Evolutionary conservation across 2,329 filamentous ascomycete genomes (phyloP).

Genomic region (Penicillium sp.): DNA sequence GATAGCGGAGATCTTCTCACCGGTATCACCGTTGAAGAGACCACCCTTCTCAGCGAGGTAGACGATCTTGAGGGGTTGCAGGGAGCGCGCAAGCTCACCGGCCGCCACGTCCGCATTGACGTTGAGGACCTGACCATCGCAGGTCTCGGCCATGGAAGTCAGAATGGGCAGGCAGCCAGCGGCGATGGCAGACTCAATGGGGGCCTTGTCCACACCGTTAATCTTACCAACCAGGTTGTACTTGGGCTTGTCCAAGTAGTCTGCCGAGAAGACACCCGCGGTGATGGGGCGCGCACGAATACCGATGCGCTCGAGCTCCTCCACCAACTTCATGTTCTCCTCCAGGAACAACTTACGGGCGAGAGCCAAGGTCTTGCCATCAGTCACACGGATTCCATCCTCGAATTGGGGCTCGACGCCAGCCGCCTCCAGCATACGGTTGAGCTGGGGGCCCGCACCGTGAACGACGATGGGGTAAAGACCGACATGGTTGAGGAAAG

Average conservation of each 20-base stretch:
- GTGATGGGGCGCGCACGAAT: conserved; percentile 87
- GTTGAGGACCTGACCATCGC: conserved; percentile 89
- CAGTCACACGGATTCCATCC: conserved; percentile 92
- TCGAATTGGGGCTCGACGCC: conserved; percentile 95
- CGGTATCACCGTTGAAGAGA: conserved; percentile 88
- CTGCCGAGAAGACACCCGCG: conserved; percentile 84
- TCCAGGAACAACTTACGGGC: conserved; percentile 91
- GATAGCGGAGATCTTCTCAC: conserved; percentile 93
- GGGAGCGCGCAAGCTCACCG: conserved; percentile 81
- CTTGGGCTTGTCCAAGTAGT: conserved; percentile 95
- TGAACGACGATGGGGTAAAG: conserved; percentile 95
- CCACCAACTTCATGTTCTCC: conserved; percentile 90
- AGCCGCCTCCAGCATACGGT: conserved; percentile 83
- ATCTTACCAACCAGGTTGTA: conserved; percentile 96
- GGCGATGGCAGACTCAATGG: conserved; percentile 88
- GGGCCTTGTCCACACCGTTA: conserved; percentile 83
- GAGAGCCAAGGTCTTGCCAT: conserved; percentile 89
- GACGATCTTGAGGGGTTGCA: conserved; percentile 95
- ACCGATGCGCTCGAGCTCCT: conserved; percentile 86
- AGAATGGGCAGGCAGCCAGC: conserved; percentile 90
- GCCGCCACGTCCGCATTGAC: conserved; percentile 98
- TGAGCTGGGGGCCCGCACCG: conserved; percentile 91
- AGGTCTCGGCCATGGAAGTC: conserved; percentile 93
- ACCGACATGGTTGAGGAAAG: conserved; percentile 91
- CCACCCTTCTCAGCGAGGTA: conserved; percentile 99